A percentile compares a stretch with the other conserved stretches of the same genome.
Evolutionary conservation across 805 yeast genomes (phyloP).

Genomic region (Starmerella vaccinii): DNA sequence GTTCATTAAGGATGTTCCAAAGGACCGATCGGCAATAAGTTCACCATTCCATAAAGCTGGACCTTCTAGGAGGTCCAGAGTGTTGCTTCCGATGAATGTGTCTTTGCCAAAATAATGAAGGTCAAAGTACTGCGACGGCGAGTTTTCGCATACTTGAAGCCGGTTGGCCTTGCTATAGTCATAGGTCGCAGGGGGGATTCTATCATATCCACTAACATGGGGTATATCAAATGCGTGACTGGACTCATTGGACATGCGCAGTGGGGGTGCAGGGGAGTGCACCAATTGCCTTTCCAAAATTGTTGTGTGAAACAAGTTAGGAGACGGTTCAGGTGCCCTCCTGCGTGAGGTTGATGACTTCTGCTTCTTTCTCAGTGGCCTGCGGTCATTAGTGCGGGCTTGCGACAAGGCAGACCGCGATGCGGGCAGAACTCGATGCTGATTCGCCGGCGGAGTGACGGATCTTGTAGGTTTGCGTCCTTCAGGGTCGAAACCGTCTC

Average conservation of each 20-base stretch:
- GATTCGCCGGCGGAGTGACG: neutral
- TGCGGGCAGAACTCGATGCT: neutral
- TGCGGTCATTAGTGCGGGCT: neutral
- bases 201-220: no score
- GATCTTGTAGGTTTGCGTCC: neutral
- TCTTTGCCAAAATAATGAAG: neutral
- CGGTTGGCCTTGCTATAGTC: neutral
- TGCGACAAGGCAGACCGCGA: neutral
- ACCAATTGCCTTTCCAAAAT: neutral
- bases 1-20: constrained; percentile 1
- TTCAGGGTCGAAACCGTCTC: no score
- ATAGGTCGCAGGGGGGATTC: no score
- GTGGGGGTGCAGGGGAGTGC: neutral
- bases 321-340: neutral
- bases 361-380: neutral
- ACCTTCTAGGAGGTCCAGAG: constrained; percentile 2
- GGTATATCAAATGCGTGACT: no score
- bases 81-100: constrained; percentile 19
- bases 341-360: neutral
- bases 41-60: constrained; percentile 14
- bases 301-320: neutral
- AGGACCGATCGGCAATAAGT: neutral
- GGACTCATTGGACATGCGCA: neutral
- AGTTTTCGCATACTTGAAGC: neutral
- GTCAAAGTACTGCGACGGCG: neutral